phyloP scores from a whole-genome alignment of 257 asterid genomes.

The Scutellaria minor region DNA sequence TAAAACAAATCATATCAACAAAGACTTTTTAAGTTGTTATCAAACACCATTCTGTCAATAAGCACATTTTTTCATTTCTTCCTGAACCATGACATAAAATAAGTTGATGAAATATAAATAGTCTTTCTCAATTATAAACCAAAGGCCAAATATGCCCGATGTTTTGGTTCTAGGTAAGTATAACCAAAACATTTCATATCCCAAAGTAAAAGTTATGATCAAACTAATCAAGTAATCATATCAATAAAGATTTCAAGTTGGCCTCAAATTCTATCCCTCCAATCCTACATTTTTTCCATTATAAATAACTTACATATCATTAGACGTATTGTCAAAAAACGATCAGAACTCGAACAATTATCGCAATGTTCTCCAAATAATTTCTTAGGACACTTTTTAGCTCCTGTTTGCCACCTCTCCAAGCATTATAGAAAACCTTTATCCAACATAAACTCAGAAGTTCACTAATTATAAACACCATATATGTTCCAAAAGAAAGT shows the following conservation, averaged over 20 bases:
- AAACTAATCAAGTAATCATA: conserved; percentile 6
- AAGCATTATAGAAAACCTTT: background rate
- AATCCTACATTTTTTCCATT: background rate
- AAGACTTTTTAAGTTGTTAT: background rate
- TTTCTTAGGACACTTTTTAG: no score
- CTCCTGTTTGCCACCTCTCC: background rate
- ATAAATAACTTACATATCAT: no score
- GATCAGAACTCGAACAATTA: no score
- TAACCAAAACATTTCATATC: background rate
- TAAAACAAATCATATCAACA: conserved; percentile 10
- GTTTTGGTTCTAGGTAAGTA: background rate
- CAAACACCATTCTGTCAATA: background rate
- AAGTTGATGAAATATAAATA: background rate
- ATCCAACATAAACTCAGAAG: background rate
- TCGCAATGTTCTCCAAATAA: no score
- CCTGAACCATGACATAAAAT: conserved; percentile 2
- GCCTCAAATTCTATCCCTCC: background rate
- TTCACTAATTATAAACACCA: background rate
- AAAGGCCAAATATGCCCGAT: background rate
- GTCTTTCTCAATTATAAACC: background rate
- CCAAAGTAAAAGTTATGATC: background rate
- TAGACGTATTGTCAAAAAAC: no score
- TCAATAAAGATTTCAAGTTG: conserved; percentile 2
- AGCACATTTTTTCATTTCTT: background rate
- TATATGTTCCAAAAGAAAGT: background rate